phyloP scores from a whole-genome alignment of 2,329 filamentous ascomycete species.

The Neopestalotiopsis clavispora region DNA sequence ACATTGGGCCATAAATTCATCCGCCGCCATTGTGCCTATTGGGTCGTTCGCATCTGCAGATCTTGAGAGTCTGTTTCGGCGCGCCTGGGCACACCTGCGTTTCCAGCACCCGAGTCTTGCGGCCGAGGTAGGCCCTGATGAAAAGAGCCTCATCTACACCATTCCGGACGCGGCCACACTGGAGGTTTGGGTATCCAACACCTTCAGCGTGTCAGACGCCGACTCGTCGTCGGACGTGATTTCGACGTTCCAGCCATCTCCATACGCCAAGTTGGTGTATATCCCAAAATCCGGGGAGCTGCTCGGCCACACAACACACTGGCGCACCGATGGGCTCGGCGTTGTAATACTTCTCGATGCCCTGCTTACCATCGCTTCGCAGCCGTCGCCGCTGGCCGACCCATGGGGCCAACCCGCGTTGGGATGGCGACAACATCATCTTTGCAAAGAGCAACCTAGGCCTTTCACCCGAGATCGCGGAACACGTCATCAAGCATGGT shows the following conservation, averaged over 20 bases:
- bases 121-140: conserved; percentile 23
- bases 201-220: conserved; percentile 24
- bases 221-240: conserved; percentile 27
- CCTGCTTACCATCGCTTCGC: conserved; percentile 25
- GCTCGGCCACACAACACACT: conserved; percentile 30
- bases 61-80: conserved; percentile 24
- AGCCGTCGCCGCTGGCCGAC: conserved; percentile 22
- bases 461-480: conserved; percentile 29
- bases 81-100: conserved; percentile 25
- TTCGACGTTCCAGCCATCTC: conserved; percentile 24
- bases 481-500: conserved; percentile 26
- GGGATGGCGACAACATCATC: conserved; percentile 28
- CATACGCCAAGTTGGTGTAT: conserved; percentile 27
- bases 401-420: conserved; percentile 29
- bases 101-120: conserved; percentile 29
- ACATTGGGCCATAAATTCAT: conserved; percentile 36
- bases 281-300: conserved; percentile 24
- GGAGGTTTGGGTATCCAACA: conserved; percentile 25
- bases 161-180: conserved; percentile 24
- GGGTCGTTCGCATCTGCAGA: conserved; percentile 22
- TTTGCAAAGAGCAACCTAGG: conserved; percentile 29
- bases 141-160: conserved; percentile 22
- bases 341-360: conserved; percentile 32
- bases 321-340: conserved; percentile 35
- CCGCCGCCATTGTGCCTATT: conserved; percentile 27